phyloP scores from a whole-genome alignment of 2,329 filamentous ascomycete species.

The Camptophora hylomeconis region DNA sequence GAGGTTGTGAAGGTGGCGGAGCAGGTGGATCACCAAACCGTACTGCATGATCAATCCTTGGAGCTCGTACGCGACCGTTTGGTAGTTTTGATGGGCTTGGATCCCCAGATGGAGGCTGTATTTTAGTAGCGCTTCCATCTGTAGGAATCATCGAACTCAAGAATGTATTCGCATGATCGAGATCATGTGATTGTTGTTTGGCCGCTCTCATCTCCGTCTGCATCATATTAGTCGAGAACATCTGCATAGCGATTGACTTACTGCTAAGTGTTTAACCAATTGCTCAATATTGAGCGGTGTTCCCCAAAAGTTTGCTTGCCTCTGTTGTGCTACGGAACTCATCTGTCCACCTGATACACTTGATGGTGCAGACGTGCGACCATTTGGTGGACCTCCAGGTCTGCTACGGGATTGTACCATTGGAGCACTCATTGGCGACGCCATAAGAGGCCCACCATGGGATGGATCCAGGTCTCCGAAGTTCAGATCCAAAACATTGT shows the following conservation, averaged over 20 bases:
- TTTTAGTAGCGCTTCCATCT: constrained; percentile 39
- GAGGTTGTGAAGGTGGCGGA: constrained; percentile 80
- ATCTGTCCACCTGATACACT: constrained; percentile 44
- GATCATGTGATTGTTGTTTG: constrained; percentile 73
- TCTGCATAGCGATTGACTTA: constrained; percentile 33
- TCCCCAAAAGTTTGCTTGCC: constrained; percentile 70
- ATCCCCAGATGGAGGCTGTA: constrained; percentile 34
- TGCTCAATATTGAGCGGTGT: constrained; percentile 87
- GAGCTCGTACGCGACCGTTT: constrained; percentile 33
- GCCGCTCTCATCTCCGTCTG: constrained; percentile 85
- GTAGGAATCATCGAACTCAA: constrained; percentile 63
- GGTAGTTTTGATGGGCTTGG: constrained; percentile 30
- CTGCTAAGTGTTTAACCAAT: constrained; percentile 75
- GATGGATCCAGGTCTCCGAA: constrained; percentile 80
- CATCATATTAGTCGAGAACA: constrained; percentile 15
- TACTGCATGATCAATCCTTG: constrained; percentile 61
- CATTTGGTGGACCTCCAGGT: constrained; percentile 54
- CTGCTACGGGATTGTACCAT: constrained; percentile 55
- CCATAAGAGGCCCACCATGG: constrained; percentile 59
- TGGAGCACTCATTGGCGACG: constrained; percentile 53
- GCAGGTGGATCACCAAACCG: constrained; percentile 88
- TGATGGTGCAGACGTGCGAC: constrained; percentile 44
- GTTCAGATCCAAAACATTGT: constrained; percentile 63
- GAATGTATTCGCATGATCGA: constrained; percentile 70
- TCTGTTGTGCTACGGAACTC: constrained; percentile 53